phyloP scores from a whole-genome alignment of 495 filamentous ascomycete species.

The Penicillium turbatum region DNA sequence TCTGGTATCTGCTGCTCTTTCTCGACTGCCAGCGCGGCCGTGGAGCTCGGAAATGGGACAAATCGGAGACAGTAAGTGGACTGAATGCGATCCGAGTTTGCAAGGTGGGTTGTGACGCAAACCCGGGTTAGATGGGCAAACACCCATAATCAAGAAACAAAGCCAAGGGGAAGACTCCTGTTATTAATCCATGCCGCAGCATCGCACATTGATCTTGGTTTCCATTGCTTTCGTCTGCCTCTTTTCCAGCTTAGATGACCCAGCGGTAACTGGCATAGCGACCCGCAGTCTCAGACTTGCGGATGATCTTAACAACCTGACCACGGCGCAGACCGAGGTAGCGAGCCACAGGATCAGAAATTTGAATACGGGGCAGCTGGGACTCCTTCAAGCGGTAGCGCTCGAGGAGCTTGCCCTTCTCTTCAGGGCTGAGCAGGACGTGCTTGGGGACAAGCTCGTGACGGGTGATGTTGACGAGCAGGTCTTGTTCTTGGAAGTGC shows the following conservation, averaged over 20 bases:
- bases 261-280: constrained; percentile 61
- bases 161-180: not conserved
- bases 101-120: not conserved
- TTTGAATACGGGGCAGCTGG: constrained; percentile 87
- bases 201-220: not conserved
- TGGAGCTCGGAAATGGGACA: not conserved
- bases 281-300: constrained; percentile 63
- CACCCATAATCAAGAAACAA: not conserved
- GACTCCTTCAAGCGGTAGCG: constrained; percentile 95
- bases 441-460: constrained; percentile 97
- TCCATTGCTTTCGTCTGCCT: not conserved
- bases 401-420: constrained; percentile 77
- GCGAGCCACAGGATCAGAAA: constrained; percentile 84
- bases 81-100: constrained; percentile 6
- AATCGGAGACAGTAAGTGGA: constrained; percentile 10
- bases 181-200: not conserved
- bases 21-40: not conserved
- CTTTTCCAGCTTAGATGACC: constrained; percentile 46
- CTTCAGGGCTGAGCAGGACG: constrained; percentile 80
- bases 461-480: constrained; percentile 96
- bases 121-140: not conserved
- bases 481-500: constrained; percentile 89
- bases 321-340: constrained; percentile 89
- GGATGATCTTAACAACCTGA: constrained; percentile 97
- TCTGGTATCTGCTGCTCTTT: not conserved